Conservation (phyloP, 345 rosid genomes). For the Boechera retrofracta region DNA sequence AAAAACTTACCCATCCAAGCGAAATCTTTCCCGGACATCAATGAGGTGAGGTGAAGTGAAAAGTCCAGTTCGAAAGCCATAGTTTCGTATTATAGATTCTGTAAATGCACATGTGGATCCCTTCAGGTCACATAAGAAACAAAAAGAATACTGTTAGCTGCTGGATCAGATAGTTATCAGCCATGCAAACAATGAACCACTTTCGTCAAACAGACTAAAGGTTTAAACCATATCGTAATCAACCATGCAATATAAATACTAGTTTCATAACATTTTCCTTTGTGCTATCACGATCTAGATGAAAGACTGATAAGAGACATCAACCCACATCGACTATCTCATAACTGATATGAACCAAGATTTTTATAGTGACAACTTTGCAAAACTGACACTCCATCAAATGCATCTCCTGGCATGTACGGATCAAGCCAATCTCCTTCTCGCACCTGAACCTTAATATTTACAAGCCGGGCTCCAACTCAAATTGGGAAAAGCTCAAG, state of each 20-base stretch:
- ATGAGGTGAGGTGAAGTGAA: constrained; percentile 98
- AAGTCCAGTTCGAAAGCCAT: constrained; percentile 92
- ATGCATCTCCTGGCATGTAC: constrained; percentile 14
- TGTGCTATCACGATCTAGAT: constrained; percentile 1
- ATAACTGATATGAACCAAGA: not conserved
- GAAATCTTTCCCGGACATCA: constrained; percentile 93
- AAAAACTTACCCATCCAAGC: constrained; percentile 74
- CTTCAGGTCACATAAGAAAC: constrained; percentile 43
- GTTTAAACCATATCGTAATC: not conserved
- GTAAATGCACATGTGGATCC: constrained; percentile 95
- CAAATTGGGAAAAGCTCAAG: constrained; percentile 21
- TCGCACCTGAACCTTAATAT: constrained; percentile 27
- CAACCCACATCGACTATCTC: constrained; percentile 4
- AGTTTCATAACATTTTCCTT: not conserved
- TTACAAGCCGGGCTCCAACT: constrained; percentile 12
- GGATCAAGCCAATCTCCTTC: constrained; percentile 23
- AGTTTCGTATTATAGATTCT: constrained; percentile 83
- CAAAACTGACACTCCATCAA: constrained; percentile 15
- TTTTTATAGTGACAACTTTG: not conserved
- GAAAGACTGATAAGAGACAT: not conserved
- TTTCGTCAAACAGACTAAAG: constrained; percentile 17
- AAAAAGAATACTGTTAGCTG: constrained; percentile 12
- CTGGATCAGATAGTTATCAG: constrained; percentile 4
- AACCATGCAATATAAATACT: not conserved
- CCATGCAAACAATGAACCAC: constrained; percentile 4